Percentiles rank a stretch among this genome's conserved stretches.
phyloP scores from a whole-genome alignment of 768 basidiomycete species.

The Leccinum rimulosum region DNA sequence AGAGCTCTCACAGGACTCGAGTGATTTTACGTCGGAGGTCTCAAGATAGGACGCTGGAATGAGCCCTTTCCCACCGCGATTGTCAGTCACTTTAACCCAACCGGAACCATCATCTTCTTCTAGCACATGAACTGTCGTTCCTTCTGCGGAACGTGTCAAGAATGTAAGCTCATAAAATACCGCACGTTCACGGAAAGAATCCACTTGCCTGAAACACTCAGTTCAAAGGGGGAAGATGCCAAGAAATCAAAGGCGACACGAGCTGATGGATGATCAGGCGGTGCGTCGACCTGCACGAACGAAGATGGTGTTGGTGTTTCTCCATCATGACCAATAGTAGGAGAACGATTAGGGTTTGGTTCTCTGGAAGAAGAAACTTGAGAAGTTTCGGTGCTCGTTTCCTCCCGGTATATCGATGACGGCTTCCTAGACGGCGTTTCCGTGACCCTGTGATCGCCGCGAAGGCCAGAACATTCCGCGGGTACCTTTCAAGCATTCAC shows the following conservation, averaged over 20 bases:
- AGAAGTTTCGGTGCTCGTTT: conserved; percentile 22
- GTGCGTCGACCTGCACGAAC: conserved; percentile 44
- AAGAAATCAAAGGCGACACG: conserved; percentile 73
- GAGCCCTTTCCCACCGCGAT: conserved; percentile 60
- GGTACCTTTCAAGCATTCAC: conserved; percentile 50
- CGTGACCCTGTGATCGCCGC: conserved; percentile 25
- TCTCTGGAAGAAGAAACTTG: conserved; percentile 5
- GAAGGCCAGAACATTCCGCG: conserved; percentile 55
- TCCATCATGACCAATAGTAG: conserved; percentile 5
- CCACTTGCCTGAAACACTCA: conserved; percentile 58
- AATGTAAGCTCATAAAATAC: conserved; percentile 5
- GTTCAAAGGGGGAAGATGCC: conserved; percentile 75
- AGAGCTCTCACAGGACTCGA: conserved; percentile 10
- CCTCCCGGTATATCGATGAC: conserved; percentile 34
- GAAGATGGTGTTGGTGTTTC: conserved; percentile 53
- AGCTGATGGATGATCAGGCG: conserved; percentile 45
- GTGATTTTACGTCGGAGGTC: conserved; percentile 30
- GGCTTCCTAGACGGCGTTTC: conserved; percentile 31
- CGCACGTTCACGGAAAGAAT: conserved; percentile 9
- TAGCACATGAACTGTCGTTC: conserved; percentile 57
- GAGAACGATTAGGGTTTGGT: conserved; percentile 6
- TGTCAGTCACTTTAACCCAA: conserved; percentile 74
- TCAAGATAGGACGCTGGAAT: conserved; percentile 84
- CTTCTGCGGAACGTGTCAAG: conserved; percentile 46
- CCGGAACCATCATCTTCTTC: conserved; percentile 86